Conservation (phyloP, 345 rosid genomes). For the Mangifera indica region DNA sequence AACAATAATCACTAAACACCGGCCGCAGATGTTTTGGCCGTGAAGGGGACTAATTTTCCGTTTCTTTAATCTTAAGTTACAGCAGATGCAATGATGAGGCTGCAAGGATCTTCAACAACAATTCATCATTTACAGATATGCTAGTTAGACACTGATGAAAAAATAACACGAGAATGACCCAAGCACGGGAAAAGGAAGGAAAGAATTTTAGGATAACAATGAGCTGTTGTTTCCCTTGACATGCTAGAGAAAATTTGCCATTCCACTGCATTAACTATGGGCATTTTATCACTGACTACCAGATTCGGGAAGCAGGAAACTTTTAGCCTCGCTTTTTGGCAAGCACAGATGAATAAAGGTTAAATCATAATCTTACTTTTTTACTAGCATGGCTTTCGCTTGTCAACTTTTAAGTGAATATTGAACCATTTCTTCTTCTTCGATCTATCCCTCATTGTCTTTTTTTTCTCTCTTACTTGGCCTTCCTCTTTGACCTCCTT, state of each 20-base stretch:
- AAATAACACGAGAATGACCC: conserved; percentile 15
- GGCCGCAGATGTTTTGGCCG: background rate
- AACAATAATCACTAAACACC: background rate
- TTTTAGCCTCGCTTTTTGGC: conserved; percentile 7
- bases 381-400: conserved; percentile 82
- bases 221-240: conserved; percentile 25
- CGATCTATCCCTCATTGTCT: conserved; percentile 46
- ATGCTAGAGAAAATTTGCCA: conserved; percentile 15
- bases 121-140: conserved; percentile 35
- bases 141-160: conserved; percentile 14
- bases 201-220: conserved; percentile 34
- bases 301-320: conserved; percentile 2
- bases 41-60: background rate
- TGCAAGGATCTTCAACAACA: conserved; percentile 23
- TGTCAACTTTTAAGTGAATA: conserved; percentile 75
- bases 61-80: background rate
- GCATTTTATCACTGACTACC: conserved; percentile 4
- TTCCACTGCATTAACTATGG: conserved; percentile 6
- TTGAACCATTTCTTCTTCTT: conserved; percentile 93
- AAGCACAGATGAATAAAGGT: background rate
- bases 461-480: conserved; percentile 58
- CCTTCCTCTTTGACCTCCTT: conserved; percentile 66
- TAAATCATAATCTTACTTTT: conserved; percentile 19
- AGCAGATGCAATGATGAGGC: conserved; percentile 15
- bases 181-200: background rate